Conservation (phyloP, 495 filamentous ascomycete species). For the Baudoinia panamericana region DNA sequence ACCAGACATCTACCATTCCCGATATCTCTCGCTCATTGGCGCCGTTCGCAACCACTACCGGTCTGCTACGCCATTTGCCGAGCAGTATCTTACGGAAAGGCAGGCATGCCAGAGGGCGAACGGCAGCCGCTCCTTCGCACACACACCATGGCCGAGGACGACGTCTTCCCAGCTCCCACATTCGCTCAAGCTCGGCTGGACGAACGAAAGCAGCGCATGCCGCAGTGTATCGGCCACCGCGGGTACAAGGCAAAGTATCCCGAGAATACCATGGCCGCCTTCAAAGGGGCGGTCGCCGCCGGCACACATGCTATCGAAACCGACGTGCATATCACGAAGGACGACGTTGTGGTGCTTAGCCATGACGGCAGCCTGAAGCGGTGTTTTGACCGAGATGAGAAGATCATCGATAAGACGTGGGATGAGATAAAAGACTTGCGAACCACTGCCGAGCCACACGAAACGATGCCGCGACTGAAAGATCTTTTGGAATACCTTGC, state of each 20-base stretch:
- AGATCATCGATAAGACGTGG: slow-evolving; percentile 66
- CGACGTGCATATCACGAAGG: slow-evolving; percentile 69
- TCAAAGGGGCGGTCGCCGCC: slow-evolving; percentile 54
- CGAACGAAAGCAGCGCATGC: slow-evolving; percentile 28
- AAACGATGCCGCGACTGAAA: slow-evolving; percentile 57
- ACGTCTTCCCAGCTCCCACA: slow-evolving; percentile 11
- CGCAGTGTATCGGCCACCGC: slow-evolving; percentile 74
- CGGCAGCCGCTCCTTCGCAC: slow-evolving; percentile 4
- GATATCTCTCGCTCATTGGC: background rate
- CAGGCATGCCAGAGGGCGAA: too few relatives aligned
- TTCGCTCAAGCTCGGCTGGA: slow-evolving; percentile 16
- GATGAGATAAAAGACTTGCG: slow-evolving; percentile 51
- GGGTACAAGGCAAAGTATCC: slow-evolving; percentile 69
- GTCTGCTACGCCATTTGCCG: background rate
- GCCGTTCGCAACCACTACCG: background rate
- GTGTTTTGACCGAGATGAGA: slow-evolving; percentile 59
- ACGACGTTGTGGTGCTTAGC: slow-evolving; percentile 72
- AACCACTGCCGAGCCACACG: slow-evolving; percentile 50
- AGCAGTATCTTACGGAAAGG: too few relatives aligned
- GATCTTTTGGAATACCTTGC: slow-evolving; percentile 65
- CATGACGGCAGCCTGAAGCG: slow-evolving; percentile 66
- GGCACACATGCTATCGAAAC: slow-evolving; percentile 78
- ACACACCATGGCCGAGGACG: slow-evolving; percentile 7
- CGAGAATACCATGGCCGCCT: slow-evolving; percentile 76
- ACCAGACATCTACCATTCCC: background rate